Evolutionary conservation across 495 filamentous ascomycete genomes (phyloP).

Genomic region (Penicillium atrosanguineum): DNA sequence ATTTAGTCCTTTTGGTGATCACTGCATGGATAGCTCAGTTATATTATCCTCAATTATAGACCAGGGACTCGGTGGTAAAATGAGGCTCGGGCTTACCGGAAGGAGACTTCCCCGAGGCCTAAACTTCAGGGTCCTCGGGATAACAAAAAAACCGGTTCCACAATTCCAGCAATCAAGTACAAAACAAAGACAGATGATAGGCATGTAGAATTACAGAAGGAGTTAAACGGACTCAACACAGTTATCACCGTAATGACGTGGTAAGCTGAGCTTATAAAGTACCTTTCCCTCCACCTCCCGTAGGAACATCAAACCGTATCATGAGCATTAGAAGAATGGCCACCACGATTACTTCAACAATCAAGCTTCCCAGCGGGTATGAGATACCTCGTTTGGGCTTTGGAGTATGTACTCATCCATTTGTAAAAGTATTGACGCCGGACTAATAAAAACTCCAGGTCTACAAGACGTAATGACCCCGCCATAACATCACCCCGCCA

Average conservation of each 20-base stretch:
- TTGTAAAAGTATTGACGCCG: background rate
- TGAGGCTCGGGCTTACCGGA: background rate
- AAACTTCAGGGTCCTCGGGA: background rate
- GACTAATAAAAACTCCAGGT: conserved; percentile 43
- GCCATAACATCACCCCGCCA: background rate
- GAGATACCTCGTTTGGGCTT: conserved; percentile 69
- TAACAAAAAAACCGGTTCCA: background rate
- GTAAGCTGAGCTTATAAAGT: background rate
- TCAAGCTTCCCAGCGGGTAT: conserved; percentile 67
- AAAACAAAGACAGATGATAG: background rate
- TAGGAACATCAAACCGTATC: background rate
- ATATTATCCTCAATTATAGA: background rate
- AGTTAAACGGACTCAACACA: background rate
- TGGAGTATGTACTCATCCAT: conserved; percentile 46
- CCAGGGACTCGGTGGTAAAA: background rate
- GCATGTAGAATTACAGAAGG: background rate
- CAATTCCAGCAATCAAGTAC: background rate
- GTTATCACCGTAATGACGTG: background rate
- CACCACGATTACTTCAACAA: conserved; percentile 27
- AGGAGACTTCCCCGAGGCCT: background rate
- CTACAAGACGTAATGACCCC: conserved; percentile 58
- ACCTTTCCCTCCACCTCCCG: background rate
- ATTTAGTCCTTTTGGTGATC: background rate
- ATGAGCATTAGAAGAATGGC: conserved; percentile 17
- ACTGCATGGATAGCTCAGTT: background rate